Evolutionary conservation across 306 rosid species (phyloP), one percentile per base, ranked within the genome.

Genomic region (Adenanthera pavonina): DNA sequence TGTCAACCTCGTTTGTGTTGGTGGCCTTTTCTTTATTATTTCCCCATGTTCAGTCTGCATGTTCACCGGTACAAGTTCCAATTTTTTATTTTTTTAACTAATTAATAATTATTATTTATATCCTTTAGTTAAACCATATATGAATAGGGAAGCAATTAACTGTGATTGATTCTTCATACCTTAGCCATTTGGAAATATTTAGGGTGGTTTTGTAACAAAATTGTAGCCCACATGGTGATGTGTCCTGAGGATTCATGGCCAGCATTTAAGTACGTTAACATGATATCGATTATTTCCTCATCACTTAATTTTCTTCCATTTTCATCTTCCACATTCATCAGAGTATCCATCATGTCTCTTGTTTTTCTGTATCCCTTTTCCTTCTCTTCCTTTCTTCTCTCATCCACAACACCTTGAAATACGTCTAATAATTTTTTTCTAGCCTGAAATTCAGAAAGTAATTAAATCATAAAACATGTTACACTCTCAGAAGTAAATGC

Each of bases 201-300:
- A 0, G 94, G 94, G 69, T 90, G 88, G 60, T 78, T 51, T 69
- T 88, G 85, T 0, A 94, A 81, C 51, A 76, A 88, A 78, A 79
- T 48, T 52, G 86, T 61, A 0, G 97, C 83, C 98, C 98, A 94
- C 94, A 90, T 94, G 25, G 91, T 89, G 20, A 73, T 89, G 66
- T 94, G 98, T 1, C 92, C 98, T 1, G 95, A 94, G 81, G 98
- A 94, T 72, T 94, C 98, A 85, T 94, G 98, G 41, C 98, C 98
- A 1, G 94, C 98, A 77, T 94, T 94, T 85, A 94, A 87, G 54
- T 94, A 94, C 98, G 92, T 94, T 44, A 92, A 5, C 85, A 94
- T 72, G 41, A 92, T 70, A 81, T 94, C 98, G 67, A 94, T 92
- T 47, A 94, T 87, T 15, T 92, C 97, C 51, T 87, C 94, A 53